Conservation (phyloP, 148 eudicot genomes). For the Cornus kousa region DNA sequence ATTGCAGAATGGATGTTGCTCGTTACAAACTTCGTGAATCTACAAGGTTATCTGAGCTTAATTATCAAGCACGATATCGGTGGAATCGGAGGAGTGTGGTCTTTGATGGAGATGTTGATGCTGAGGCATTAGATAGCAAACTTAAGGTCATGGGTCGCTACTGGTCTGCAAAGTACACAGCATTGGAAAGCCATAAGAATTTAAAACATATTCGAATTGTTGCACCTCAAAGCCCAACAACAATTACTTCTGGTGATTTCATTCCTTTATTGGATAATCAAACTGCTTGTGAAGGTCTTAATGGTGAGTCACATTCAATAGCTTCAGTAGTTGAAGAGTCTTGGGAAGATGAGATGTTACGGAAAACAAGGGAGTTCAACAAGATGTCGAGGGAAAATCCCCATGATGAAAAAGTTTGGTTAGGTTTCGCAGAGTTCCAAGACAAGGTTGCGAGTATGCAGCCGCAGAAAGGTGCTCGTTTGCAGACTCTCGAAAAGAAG, state of each 20-base stretch:
- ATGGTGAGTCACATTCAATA: slow-evolving; percentile 23
- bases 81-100: slow-evolving; percentile 25
- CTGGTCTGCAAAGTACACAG: slow-evolving; percentile 80
- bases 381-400: slow-evolving; percentile 87
- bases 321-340: slow-evolving; percentile 68
- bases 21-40: slow-evolving; percentile 62
- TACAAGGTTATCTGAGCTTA: slow-evolving; percentile 27
- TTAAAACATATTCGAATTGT: slow-evolving; percentile 59
- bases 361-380: slow-evolving; percentile 86
- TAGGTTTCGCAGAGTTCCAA: slow-evolving; percentile 84
- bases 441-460: slow-evolving; percentile 89
- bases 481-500: slow-evolving; percentile 92
- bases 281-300: slow-evolving; percentile 22
- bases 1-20: slow-evolving; percentile 83
- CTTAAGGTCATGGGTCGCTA: slow-evolving; percentile 77
- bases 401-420: slow-evolving; percentile 64
- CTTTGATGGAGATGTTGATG: slow-evolving; percentile 57
- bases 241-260: slow-evolving; percentile 37
- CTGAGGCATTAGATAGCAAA: slow-evolving; percentile 57
- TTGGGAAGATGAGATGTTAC: slow-evolving; percentile 89
- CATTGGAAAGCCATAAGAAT: slow-evolving; percentile 71
- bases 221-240: slow-evolving; percentile 36
- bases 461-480: slow-evolving; percentile 87
- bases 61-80: slow-evolving; percentile 26
- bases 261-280: slow-evolving; percentile 53